These are phyloP conservation scores for Suhomyces panamericanus DNA, from an alignment of 1,139 yeast species.

Conservation along the genomic window DNA sequence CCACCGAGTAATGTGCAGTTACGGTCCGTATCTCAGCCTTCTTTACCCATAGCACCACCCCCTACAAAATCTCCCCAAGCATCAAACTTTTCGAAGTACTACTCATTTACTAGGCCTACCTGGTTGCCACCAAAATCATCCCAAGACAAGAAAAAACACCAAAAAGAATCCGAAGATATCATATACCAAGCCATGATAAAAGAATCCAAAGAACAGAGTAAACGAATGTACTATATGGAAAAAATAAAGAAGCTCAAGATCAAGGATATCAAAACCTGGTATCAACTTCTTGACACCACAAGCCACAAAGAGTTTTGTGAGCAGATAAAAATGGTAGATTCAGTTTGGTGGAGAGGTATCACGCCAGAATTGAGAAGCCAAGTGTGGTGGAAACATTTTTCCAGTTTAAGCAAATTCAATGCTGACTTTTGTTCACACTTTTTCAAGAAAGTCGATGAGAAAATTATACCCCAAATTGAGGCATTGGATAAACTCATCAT, in stretches of 20 bases:
- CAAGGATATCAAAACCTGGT: conserved; percentile 49
- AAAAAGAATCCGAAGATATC: conserved; percentile 53
- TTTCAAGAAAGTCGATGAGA: conserved; percentile 18
- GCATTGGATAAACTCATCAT: conserved; percentile 4
- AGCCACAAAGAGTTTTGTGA: conserved; percentile 23
- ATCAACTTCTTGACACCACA: conserved; percentile 27
- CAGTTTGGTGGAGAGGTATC: conserved; percentile 69
- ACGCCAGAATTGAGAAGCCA: conserved; percentile 47
- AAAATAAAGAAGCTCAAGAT: conserved; percentile 28
- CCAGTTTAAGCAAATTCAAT: conserved; percentile 28
- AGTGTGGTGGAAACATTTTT: conserved; percentile 50
- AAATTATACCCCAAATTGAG: conserved; percentile 6
- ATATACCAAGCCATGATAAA: conserved; percentile 47
- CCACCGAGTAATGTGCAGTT: conserved; percentile 9
- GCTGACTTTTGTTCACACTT: conserved; percentile 20
- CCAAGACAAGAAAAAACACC: conserved; percentile 56
- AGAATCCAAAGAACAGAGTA: conserved; percentile 37
- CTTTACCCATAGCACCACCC: conserved; percentile 4
- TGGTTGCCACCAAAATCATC: conserved; percentile 67
- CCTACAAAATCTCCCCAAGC: conserved; percentile 4
- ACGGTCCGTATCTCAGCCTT: conserved; percentile 4
- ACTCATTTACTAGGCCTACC: conserved; percentile 59
- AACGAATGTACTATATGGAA: conserved; percentile 28
- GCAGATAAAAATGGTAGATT: conserved; percentile 35
- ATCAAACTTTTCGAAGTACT: conserved; percentile 23